A percentile compares a stretch with the other conserved stretches of the same genome.
These are phyloP conservation scores for Batkoa obscura DNA, from an alignment of 371 early-diverging fungal species.

Conservation along the genomic window DNA sequence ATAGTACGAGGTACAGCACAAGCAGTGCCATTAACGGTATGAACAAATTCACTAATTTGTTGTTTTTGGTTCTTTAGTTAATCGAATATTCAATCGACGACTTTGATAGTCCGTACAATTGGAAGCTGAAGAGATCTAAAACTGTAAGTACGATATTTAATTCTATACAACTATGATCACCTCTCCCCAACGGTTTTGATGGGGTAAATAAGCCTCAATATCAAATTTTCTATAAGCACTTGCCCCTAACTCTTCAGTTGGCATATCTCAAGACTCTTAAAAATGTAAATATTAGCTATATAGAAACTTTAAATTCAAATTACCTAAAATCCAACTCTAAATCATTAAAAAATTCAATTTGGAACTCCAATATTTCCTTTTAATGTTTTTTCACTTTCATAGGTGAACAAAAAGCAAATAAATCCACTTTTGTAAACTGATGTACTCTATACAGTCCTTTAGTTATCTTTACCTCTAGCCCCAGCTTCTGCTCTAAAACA, in stretches of 20 bases:
- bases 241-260: constrained; percentile 79
- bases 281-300: background rate
- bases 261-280: constrained; percentile 71
- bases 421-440: constrained; percentile 85
- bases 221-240: constrained; percentile 83
- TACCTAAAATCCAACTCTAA: constrained; percentile 67
- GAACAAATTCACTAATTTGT: constrained; percentile 34
- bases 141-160: no score
- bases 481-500: constrained; percentile 85
- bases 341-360: constrained; percentile 52
- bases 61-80: constrained; percentile 10
- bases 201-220: constrained; percentile 94
- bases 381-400: constrained; percentile 40
- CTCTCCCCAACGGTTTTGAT: constrained; percentile 74
- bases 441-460: constrained; percentile 84
- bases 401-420: constrained; percentile 58
- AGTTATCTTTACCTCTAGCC: constrained; percentile 54
- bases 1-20: constrained; percentile 82
- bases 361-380: constrained; percentile 50
- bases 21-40: constrained; percentile 86
- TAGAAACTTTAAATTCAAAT: no score
- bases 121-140: constrained; percentile 53
- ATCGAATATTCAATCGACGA: constrained; percentile 47
- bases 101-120: constrained; percentile 80
- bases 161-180: constrained; percentile 12